A percentile compares a stretch with the other conserved stretches of the same genome.
These are phyloP conservation scores for Pneumocystis jirovecii DNA, from an alignment of 1,139 yeast genomes.

Conservation along the genomic window DNA sequence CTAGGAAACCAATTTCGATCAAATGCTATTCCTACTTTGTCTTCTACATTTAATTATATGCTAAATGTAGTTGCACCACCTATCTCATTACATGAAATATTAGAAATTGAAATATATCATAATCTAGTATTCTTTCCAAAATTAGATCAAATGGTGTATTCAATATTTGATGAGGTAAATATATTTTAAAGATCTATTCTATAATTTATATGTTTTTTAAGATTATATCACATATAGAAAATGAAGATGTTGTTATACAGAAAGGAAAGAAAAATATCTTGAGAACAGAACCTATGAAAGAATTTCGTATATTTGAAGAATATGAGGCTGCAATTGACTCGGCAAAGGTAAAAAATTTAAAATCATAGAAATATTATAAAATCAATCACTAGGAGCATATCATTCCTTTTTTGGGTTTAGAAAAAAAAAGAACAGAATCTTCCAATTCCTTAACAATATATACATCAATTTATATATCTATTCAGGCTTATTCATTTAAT, in stretches of 20 bases:
- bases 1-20: not conserved
- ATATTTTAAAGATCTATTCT: conserved; percentile 63
- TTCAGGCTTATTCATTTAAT: not conserved
- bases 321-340: conserved; percentile 76
- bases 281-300: not conserved
- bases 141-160: conserved; percentile 48
- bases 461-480: not conserved
- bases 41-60: conserved; percentile 19
- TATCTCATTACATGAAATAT: conserved; percentile 47
- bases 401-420: not conserved
- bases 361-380: not conserved
- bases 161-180: conserved; percentile 66
- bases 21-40: not conserved
- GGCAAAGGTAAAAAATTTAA: conserved; percentile 48
- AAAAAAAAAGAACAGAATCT: not conserved
- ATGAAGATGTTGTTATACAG: conserved; percentile 27
- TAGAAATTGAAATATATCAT: conserved; percentile 67
- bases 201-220: conserved; percentile 22
- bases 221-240: conserved; percentile 8
- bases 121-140: conserved; percentile 63
- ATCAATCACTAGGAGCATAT: not conserved
- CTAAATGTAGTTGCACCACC: conserved; percentile 44
- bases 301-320: conserved; percentile 49
- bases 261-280: conserved; percentile 26
- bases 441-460: not conserved